A percentile compares a stretch with the other conserved stretches of the same genome.
phyloP scores from a whole-genome alignment of 2,329 filamentous ascomycete genomes.

The Chrysosporium queenslandicum region DNA sequence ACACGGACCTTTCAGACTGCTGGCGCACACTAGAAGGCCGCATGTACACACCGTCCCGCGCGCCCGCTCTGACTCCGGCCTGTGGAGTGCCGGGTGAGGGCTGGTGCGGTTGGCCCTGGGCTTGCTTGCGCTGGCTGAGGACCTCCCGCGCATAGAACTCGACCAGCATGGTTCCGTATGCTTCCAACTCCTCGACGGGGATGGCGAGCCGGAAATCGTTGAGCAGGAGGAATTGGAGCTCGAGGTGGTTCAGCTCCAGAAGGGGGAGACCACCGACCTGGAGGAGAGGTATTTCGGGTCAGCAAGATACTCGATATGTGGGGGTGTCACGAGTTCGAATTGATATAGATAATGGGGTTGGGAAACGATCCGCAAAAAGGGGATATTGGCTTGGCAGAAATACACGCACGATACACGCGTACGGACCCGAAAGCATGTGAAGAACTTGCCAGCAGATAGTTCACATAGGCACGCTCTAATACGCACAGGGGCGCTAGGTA shows the following conservation, averaged over 20 bases:
- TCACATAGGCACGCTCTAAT: not conserved
- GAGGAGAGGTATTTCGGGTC: too few relatives aligned
- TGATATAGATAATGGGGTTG: not conserved
- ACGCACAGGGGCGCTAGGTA: too few relatives aligned
- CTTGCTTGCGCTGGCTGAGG: constrained; percentile 50
- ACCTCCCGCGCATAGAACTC: constrained; percentile 95
- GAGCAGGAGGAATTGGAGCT: constrained; percentile 86
- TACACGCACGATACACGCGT: not conserved
- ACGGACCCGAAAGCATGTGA: not conserved
- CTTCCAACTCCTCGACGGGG: constrained; percentile 88
- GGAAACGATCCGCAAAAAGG: constrained; percentile 3
- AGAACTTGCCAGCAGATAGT: not conserved
- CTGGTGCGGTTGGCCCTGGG: not conserved
- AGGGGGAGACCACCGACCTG: constrained; percentile 94
- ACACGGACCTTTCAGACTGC: not conserved
- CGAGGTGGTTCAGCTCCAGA: constrained; percentile 86
- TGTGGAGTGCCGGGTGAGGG: not conserved
- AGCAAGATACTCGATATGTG: too few relatives aligned
- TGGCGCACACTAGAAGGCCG: not conserved
- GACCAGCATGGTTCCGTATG: constrained; percentile 95
- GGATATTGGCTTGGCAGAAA: not conserved
- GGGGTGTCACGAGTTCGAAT: too few relatives aligned
- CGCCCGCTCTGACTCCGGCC: not conserved
- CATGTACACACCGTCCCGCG: constrained; percentile 5
- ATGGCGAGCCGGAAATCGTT: constrained; percentile 95